Conservation (phyloP, 208 protist genomes). For the Willaertia magna region DNA sequence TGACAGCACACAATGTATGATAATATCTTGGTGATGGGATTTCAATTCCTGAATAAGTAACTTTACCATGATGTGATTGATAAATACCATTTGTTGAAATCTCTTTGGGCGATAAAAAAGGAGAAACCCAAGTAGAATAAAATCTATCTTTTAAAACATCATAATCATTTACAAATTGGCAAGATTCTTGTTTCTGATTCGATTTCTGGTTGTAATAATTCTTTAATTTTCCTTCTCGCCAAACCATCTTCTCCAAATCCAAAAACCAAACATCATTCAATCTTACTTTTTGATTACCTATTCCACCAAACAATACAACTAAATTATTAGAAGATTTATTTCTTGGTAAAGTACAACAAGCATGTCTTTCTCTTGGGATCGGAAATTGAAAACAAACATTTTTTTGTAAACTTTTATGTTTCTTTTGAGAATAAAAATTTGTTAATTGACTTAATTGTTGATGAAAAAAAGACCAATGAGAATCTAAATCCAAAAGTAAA, state of each 20-base stretch:
- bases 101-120: no score
- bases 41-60: not conserved
- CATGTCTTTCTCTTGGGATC: not conserved
- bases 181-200: no score
- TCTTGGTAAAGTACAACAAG: not conserved
- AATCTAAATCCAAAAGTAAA: no score
- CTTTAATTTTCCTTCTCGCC: not conserved
- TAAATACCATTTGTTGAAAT: no score
- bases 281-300: not conserved
- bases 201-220: not conserved
- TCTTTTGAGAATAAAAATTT: no score
- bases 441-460: no score
- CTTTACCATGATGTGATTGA: not conserved
- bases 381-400: not conserved
- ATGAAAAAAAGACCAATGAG: no score
- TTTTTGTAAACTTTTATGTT: no score
- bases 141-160: not conserved
- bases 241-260: not conserved
- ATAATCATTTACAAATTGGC: not conserved
- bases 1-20: no score
- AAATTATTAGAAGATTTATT: not conserved
- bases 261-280: not conserved
- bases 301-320: not conserved
- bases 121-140: not conserved
- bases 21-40: not conserved